Percentiles rank a stretch among this genome's conserved stretches.
Evolutionary conservation across 2,329 filamentous ascomycete genomes (phyloP).

Genomic region (Colletotrichum acutatum): DNA sequence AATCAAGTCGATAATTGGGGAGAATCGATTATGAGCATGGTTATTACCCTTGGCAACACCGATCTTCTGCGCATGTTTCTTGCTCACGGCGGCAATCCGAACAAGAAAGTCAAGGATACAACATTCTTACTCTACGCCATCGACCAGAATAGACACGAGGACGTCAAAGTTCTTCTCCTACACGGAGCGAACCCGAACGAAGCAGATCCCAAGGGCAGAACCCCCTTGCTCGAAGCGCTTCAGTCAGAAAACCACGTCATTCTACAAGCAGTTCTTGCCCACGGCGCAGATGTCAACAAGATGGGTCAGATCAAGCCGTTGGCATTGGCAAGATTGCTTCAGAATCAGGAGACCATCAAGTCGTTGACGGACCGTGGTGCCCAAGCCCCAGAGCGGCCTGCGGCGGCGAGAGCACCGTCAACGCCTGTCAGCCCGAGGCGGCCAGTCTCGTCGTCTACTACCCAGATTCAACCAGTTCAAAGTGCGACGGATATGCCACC

Average conservation of each 20-base stretch:
- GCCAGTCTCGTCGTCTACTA: background rate
- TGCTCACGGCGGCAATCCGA: slow-evolving; percentile 34
- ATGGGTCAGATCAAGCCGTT: slow-evolving; percentile 23
- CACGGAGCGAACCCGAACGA: slow-evolving; percentile 47
- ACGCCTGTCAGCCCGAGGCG: background rate
- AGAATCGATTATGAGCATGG: slow-evolving; percentile 39
- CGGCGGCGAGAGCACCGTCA: background rate
- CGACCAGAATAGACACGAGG: slow-evolving; percentile 38
- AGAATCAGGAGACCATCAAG: slow-evolving; percentile 22
- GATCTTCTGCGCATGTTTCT: slow-evolving; percentile 32
- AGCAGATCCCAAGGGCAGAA: slow-evolving; percentile 27
- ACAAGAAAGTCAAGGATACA: slow-evolving; percentile 29
- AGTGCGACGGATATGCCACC: background rate
- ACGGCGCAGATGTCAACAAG: slow-evolving; percentile 36
- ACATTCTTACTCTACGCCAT: slow-evolving; percentile 46
- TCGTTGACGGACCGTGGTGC: slow-evolving; percentile 27
- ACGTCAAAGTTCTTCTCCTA: slow-evolving; percentile 42
- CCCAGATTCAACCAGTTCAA: background rate
- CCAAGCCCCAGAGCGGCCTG: background rate
- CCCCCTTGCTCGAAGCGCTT: slow-evolving; percentile 39
- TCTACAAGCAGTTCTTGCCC: slow-evolving; percentile 31
- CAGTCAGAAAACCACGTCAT: slow-evolving; percentile 34
- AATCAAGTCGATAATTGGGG: slow-evolving; percentile 41
- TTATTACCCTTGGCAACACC: slow-evolving; percentile 26
- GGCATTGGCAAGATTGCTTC: slow-evolving; percentile 15